Evolutionary conservation across 2,329 filamentous ascomycete species (phyloP), one percentile per base, ranked within the genome.

Genomic region (Aspergillus sp.): DNA sequence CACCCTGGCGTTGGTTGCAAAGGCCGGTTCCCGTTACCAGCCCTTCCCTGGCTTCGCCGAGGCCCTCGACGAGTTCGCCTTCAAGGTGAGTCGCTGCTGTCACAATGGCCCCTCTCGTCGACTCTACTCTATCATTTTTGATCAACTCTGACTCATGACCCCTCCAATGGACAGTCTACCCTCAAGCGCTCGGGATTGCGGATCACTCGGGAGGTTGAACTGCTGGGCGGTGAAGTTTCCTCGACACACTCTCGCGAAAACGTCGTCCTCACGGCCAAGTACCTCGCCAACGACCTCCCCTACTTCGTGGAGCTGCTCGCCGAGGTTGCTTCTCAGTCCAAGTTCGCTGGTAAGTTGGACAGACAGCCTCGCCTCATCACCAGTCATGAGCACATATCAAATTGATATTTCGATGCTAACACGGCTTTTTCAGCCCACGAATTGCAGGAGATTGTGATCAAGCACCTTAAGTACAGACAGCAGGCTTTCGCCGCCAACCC

Each of bases 281-380:
- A 99, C 82, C 85, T 99, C 62, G 86, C 90, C 72, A 86, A 94
- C 72, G 92, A 99, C 73, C 85, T 99, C 62, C 94, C 94, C 63
- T 99, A 97, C 84, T 99, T 96, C 75, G 85, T 91, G 68, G 94
- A 99, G 81, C 82, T 99, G 61, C 83, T 99, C 64, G 90, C 88
- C 69, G 95, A 99, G 81, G 89, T 96, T 66, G 82, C 94, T 67
- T 86, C 87, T 56, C 80, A 89, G 76, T 95, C 93, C 64, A 94
- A 90, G 78, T 99, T 90, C 74, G 85, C 86, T 57, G 73, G 83
- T 86, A 71, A 65, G 75, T 69, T 10, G 14, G n/a, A 36, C 42
- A 42, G 19, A 54, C 52, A 48, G 49, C 16, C n/a, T 38, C 11
- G 10, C 26, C 16, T 19, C 16, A 40, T 30, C 24, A 22, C 36